Conservation (phyloP, 2,329 filamentous ascomycete genomes). For the Fusarium sp. region DNA sequence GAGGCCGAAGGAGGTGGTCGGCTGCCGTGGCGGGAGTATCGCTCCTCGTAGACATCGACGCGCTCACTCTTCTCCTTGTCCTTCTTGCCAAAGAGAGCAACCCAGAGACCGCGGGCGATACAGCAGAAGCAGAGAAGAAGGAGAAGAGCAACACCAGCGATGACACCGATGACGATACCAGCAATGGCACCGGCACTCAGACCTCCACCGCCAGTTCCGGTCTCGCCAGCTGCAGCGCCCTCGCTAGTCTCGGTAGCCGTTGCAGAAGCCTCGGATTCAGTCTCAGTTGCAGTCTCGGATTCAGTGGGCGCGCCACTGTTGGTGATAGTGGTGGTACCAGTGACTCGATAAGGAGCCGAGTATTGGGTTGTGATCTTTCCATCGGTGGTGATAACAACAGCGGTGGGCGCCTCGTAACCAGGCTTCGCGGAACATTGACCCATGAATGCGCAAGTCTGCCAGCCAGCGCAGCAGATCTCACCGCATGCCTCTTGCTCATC, state of each 20-base stretch:
- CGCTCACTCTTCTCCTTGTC: conserved; percentile 62
- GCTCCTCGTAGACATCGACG: conserved; percentile 73
- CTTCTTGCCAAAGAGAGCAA: conserved; percentile 71
- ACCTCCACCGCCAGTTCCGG: conserved; percentile 53
- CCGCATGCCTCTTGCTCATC: conserved; percentile 73
- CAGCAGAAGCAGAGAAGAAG: conserved; percentile 81
- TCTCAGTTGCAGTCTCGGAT: conserved; percentile 61
- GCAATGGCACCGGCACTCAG: conserved; percentile 81
- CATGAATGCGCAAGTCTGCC: conserved; percentile 72
- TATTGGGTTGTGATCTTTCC: conserved; percentile 66
- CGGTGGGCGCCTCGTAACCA: conserved; percentile 57
- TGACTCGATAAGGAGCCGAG: conserved; percentile 64
- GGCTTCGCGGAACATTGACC: conserved; percentile 70
- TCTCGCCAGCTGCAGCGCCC: conserved; percentile 32
- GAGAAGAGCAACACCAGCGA: conserved; percentile 75
- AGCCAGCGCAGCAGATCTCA: conserved; percentile 74
- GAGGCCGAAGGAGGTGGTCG: conserved; percentile 51
- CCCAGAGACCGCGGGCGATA: conserved; percentile 72
- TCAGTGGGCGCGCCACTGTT: conserved; percentile 63
- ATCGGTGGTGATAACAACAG: conserved; percentile 59
- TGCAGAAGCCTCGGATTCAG: conserved; percentile 65
- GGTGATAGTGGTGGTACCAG: conserved; percentile 65
- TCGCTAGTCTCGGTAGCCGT: conserved; percentile 61
- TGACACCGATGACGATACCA: conserved; percentile 80
- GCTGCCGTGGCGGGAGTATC: conserved; percentile 64